phyloP scores from a whole-genome alignment of 257 asterid species.

The Mitragyna speciosa region DNA sequence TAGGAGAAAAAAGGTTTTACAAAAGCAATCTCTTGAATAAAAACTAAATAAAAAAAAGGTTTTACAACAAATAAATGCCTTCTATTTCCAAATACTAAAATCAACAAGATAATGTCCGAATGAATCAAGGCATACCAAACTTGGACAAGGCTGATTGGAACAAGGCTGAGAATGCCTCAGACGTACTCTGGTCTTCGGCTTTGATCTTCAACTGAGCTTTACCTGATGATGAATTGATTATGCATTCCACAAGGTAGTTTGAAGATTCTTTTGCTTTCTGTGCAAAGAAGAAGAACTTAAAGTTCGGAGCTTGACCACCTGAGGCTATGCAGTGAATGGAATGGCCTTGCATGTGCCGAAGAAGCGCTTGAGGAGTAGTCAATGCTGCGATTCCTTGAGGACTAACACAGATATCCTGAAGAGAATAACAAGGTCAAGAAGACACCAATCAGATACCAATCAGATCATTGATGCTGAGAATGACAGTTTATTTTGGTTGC shows the following conservation, averaged over 20 bases:
- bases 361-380: constrained; percentile 71
- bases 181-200: constrained; percentile 79
- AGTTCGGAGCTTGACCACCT: constrained; percentile 94
- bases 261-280: constrained; percentile 66
- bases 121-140: constrained; percentile 46
- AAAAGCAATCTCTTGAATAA: neutral
- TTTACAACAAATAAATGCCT: neutral
- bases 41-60: neutral
- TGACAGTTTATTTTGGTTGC: neutral
- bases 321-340: constrained; percentile 91
- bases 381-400: constrained; percentile 79
- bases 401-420: constrained; percentile 71
- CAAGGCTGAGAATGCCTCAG: constrained; percentile 66
- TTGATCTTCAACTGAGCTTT: constrained; percentile 83
- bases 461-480: neutral
- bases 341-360: constrained; percentile 78
- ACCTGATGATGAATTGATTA: constrained; percentile 75
- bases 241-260: constrained; percentile 76
- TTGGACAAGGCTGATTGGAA: constrained; percentile 75
- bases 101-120: neutral
- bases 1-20: too few species aligned
- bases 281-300: constrained; percentile 87
- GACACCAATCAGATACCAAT: neutral
- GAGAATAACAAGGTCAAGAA: constrained; percentile 4
- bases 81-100: neutral